Conservation (phyloP, 2,329 filamentous ascomycete species). For the Arthroderma uncinatum region DNA sequence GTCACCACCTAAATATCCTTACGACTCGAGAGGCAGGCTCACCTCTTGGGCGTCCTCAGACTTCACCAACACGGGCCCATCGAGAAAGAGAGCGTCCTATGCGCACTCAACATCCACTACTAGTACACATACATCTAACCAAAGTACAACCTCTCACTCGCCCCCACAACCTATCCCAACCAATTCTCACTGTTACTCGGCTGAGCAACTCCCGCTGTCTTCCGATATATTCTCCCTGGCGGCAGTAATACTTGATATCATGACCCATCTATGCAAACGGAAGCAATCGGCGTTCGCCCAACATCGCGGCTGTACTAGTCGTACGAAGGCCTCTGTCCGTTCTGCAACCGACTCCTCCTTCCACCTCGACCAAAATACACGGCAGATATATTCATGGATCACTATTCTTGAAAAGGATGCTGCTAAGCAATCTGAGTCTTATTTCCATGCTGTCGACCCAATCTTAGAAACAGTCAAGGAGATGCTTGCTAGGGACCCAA, state of each 20-base stretch:
- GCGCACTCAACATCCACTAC: conserved; percentile 1
- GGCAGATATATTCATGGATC: conserved; percentile 48
- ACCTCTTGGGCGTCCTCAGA: neutral
- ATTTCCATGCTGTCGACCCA: conserved; percentile 29
- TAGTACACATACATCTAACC: conserved; percentile 1
- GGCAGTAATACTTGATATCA: conserved; percentile 48
- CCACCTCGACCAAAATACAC: conserved; percentile 41
- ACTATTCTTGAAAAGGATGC: conserved; percentile 39
- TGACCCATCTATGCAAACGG: conserved; percentile 49
- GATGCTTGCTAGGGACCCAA: conserved; percentile 29
- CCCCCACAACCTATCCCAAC: neutral
- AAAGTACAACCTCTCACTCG: neutral
- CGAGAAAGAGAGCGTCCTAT: neutral
- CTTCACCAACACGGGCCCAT: neutral
- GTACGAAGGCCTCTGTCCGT: conserved; percentile 30
- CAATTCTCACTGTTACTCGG: neutral
- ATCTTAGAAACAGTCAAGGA: conserved; percentile 29
- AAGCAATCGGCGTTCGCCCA: conserved; percentile 45
- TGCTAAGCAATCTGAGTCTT: conserved; percentile 30
- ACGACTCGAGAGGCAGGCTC: neutral
- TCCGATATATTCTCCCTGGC: conserved; percentile 50
- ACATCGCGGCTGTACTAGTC: conserved; percentile 45
- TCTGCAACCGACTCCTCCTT: conserved; percentile 47
- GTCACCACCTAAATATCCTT: neutral
- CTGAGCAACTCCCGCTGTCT: conserved; percentile 15